Conservation (phyloP, 352 stramenopile genomes). For the Globisporangium carolinianum region DNA sequence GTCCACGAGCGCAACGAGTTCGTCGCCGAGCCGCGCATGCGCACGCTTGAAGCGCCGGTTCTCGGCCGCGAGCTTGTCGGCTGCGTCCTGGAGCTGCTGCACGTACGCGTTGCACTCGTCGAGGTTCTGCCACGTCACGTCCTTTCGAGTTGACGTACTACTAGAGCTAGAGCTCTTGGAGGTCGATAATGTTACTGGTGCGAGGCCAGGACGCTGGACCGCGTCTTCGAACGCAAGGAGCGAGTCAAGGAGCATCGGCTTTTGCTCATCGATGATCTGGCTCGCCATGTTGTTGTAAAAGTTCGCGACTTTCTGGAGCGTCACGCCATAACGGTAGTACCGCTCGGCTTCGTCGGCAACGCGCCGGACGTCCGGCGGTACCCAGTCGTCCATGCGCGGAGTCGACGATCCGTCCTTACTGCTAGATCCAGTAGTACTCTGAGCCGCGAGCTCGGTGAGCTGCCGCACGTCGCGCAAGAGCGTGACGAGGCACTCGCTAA, state of each 20-base stretch:
- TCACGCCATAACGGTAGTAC: conserved; percentile 93
- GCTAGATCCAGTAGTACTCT: conserved; percentile 16
- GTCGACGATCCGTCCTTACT: not conserved
- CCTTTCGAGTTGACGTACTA: conserved; percentile 14
- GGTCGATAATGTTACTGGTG: conserved; percentile 1
- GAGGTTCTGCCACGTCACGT: conserved; percentile 88
- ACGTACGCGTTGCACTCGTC: conserved; percentile 92
- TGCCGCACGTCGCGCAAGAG: conserved; percentile 90
- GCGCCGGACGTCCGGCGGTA: conserved; percentile 56
- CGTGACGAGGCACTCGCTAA: conserved; percentile 90
- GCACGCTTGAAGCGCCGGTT: conserved; percentile 88
- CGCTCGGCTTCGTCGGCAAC: conserved; percentile 86
- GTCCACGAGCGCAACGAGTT: conserved; percentile 82
- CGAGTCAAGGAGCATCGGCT: conserved; percentile 91
- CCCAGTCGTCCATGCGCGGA: conserved; percentile 39
- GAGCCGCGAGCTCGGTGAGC: conserved; percentile 81
- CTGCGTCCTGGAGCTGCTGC: conserved; percentile 83
- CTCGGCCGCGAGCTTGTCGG: conserved; percentile 84
- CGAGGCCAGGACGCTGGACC: conserved; percentile 55
- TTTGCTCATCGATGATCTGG: conserved; percentile 93
- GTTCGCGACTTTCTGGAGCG: conserved; percentile 94
- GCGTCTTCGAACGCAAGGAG: conserved; percentile 89
- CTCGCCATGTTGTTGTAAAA: conserved; percentile 96
- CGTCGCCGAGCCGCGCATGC: conserved; percentile 77
- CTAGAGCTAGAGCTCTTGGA: conserved; percentile 7